Base-by-base conservation (phyloP, 2,329 filamentous ascomycete species). In the Trichoderma sp. region DNA sequence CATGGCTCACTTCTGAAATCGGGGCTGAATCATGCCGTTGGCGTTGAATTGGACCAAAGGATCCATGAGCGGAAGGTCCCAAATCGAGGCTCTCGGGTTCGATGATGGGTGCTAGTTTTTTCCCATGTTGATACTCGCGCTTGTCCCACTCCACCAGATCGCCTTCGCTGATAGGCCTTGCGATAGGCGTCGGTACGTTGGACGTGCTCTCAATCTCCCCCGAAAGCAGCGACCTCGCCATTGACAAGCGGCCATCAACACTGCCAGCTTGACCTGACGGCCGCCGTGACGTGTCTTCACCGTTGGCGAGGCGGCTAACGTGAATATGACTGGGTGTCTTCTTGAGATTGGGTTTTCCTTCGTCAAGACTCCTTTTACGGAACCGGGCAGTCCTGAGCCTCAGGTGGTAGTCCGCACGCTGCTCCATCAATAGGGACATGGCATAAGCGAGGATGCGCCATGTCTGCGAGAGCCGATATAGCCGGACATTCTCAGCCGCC, bases 191-290 rank as follows among this genome's bases (percentile, higher is more conserved):
- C 2, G 86, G 80, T 29, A 87, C 81, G 69, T 89, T 89, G 1
- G 87, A 90, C 7, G 86, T 89, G 74, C 85, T 89, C 69, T 88
- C 87, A 22, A 87, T 81, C 67, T 88, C 87, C 66, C 86, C 82
- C 0, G 84, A 77, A 0, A 87, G 78, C 3, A 87, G 76, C 0
- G 85, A 86, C 29, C 81, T 80, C 13, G 78, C 76, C 1, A 73
- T 72, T 12, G 75, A 60, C 25, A 79, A 78, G 37, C 78, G 77
- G 58, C 73, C 25, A 72, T 76, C 61, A 73, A 78, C 25, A 74
- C 76, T 70, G 50, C 72, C 72, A 34, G 74, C 69, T 45, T 78
- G 73, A 3, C 71, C 64, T 22, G 75, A 74, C 5, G 73, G 68
- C 34, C 74, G 76, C 29, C 80, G 74, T 1, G 80, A 79, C 2